These are phyloP conservation scores for Urochloa ruziziensis DNA, from an alignment of 176 grass and related monocot species.

Conservation along the genomic window DNA sequence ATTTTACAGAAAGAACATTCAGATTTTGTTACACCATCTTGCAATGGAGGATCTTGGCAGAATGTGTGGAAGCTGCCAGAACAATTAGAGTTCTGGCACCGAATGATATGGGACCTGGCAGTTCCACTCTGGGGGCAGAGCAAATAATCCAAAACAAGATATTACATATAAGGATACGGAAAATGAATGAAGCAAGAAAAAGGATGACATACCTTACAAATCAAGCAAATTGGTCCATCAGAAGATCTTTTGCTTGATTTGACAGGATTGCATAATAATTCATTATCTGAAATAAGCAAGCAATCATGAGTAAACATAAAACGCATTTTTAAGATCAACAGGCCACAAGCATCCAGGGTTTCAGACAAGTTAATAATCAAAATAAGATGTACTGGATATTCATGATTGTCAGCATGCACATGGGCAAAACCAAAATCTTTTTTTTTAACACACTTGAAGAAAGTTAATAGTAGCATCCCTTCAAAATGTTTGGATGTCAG, in stretches of 20 bases:
- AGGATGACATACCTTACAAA: slow-evolving; percentile 52
- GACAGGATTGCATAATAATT: slow-evolving; percentile 36
- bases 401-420: not conserved
- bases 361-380: not conserved
- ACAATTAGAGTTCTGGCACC: slow-evolving; percentile 53
- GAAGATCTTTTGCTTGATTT: slow-evolving; percentile 22
- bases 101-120: slow-evolving; percentile 39
- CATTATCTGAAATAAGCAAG: slow-evolving; percentile 35
- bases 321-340: slow-evolving; percentile 1
- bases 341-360: not conserved
- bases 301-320: not conserved
- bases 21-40: slow-evolving; percentile 27
- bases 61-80: slow-evolving; percentile 43
- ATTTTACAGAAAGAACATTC: slow-evolving; percentile 41
- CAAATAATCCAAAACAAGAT: not conserved
- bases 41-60: slow-evolving; percentile 47
- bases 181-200: too few relatives aligned
- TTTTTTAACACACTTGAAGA: not conserved
- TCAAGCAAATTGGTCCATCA: slow-evolving; percentile 41
- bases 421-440: not conserved
- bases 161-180: not conserved
- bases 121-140: slow-evolving; percentile 38
- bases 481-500: not conserved
- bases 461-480: not conserved
- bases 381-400: not conserved